Evolutionary conservation across 768 basidiomycete species (phyloP).

Genomic region (Paxillus ammoniavirescens): DNA sequence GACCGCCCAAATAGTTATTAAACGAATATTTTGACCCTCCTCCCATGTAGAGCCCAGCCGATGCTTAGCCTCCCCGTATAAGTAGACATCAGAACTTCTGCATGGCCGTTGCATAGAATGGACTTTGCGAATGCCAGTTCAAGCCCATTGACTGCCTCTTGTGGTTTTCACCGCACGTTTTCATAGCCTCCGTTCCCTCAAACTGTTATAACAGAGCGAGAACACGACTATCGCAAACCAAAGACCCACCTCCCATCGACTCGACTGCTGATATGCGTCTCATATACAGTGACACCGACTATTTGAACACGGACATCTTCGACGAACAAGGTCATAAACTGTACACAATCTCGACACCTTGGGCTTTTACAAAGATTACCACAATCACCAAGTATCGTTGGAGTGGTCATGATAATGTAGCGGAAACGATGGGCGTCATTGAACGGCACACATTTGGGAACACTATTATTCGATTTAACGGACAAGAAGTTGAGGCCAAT

Average conservation of each 20-base stretch:
- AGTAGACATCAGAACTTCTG: no score
- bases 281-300: constrained; percentile 16
- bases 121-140: no score
- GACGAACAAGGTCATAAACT: constrained; percentile 17
- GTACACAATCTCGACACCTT: constrained; percentile 21
- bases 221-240: not conserved
- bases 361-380: constrained; percentile 12
- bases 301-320: constrained; percentile 19
- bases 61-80: no score
- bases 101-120: no score
- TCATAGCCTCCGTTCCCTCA: no score
- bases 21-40: no score
- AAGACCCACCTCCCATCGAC: not conserved
- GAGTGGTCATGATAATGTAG: constrained; percentile 10
- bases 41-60: no score
- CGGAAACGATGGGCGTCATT: constrained; percentile 24
- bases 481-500: constrained; percentile 3
- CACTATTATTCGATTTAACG: constrained; percentile 16
- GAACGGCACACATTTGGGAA: constrained; percentile 21
- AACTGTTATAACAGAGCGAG: no score
- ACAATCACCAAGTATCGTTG: constrained; percentile 25
- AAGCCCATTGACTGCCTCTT: no score
- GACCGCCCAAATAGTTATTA: no score
- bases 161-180: no score
- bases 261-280: constrained; percentile 17